These are phyloP conservation scores for Thelonectria olida DNA, from an alignment of 2,329 filamentous ascomycete species.

Conservation along the genomic window DNA sequence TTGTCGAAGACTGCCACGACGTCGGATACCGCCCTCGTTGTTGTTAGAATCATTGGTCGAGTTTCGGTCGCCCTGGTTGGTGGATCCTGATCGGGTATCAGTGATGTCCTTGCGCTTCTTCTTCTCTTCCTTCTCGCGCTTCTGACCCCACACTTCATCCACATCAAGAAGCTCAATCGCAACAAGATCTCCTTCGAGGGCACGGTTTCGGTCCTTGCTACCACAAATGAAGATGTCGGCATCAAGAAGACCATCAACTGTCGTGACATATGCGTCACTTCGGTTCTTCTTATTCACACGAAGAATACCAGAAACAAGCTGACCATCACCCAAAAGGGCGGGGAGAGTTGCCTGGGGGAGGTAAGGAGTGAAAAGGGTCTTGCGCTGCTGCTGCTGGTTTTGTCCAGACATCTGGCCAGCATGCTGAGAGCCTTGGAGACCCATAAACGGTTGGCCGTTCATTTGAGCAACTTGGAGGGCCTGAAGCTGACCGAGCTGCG, in stretches of 20 bases:
- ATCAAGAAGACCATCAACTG: conserved; percentile 85
- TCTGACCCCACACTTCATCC: conserved; percentile 98
- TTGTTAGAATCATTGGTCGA: conserved; percentile 69
- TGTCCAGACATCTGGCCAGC: conserved; percentile 71
- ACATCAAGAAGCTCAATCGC: conserved; percentile 96
- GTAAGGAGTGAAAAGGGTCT: conserved; percentile 98
- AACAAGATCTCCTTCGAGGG: conserved; percentile 93
- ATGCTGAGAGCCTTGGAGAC: conserved; percentile 76
- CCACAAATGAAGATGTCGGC: conserved; percentile 99
- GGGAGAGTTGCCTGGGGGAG: conserved; percentile 93
- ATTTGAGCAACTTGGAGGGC: conserved; percentile 90
- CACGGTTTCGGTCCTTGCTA: conserved; percentile 98
- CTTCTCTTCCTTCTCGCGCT: conserved; percentile 99
- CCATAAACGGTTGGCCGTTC: conserved; percentile 77
- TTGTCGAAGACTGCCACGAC: conserved; percentile 94
- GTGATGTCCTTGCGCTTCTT: conserved; percentile 99
- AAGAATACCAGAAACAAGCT: conserved; percentile 94
- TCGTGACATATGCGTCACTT: conserved; percentile 97
- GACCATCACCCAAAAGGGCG: conserved; percentile 87
- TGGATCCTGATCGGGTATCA: conserved; percentile 83
- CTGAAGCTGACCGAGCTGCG: conserved; percentile 91
- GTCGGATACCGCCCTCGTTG: conserved; percentile 85
- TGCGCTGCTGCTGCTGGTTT: conserved; percentile 89
- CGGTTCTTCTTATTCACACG: conserved; percentile 99
- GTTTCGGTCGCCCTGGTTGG: conserved; percentile 75